phyloP scores from a whole-genome alignment of 2,329 filamentous ascomycete species.

The Ceratocystis cubensis region DNA sequence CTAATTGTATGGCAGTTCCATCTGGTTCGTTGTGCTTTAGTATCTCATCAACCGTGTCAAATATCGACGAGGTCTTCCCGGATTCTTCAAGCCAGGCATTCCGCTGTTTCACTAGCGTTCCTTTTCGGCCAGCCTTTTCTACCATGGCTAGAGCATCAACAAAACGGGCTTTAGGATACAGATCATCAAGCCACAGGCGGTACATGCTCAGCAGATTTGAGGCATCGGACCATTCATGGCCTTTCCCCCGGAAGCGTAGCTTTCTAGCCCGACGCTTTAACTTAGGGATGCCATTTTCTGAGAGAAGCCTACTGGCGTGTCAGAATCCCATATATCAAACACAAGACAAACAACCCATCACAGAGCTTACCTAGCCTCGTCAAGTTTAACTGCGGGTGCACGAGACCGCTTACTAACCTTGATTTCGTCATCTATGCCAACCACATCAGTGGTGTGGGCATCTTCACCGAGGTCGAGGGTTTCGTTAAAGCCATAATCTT shows the following conservation, averaged over 20 bases:
- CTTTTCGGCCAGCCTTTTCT: constrained; percentile 84
- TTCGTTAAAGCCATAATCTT: constrained; percentile 60
- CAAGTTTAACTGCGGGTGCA: constrained; percentile 67
- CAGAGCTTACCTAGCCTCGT: constrained; percentile 53
- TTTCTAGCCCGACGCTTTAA: constrained; percentile 58
- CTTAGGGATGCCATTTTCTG: constrained; percentile 69
- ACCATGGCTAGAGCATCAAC: constrained; percentile 79
- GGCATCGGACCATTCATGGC: constrained; percentile 87
- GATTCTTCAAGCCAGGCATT: constrained; percentile 74
- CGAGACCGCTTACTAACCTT: constrained; percentile 64
- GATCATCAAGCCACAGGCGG: constrained; percentile 90
- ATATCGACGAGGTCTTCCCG: constrained; percentile 33
- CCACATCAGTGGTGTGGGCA: constrained; percentile 35
- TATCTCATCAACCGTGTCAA: constrained; percentile 27
- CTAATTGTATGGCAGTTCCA: background rate
- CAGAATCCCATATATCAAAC: background rate
- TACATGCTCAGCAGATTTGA: constrained; percentile 76
- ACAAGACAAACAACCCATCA: background rate
- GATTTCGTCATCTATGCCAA: constrained; percentile 80
- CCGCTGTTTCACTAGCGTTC: constrained; percentile 59
- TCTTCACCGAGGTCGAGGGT: constrained; percentile 31
- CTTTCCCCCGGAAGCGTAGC: constrained; percentile 79
- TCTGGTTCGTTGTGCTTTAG: constrained; percentile 10
- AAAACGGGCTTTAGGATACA: constrained; percentile 91
- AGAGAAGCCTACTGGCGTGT: constrained; percentile 51